Base-by-base conservation (phyloP, 1,284 basidiomycete species). In the Pseudomicrostroma phylloplanum region DNA sequence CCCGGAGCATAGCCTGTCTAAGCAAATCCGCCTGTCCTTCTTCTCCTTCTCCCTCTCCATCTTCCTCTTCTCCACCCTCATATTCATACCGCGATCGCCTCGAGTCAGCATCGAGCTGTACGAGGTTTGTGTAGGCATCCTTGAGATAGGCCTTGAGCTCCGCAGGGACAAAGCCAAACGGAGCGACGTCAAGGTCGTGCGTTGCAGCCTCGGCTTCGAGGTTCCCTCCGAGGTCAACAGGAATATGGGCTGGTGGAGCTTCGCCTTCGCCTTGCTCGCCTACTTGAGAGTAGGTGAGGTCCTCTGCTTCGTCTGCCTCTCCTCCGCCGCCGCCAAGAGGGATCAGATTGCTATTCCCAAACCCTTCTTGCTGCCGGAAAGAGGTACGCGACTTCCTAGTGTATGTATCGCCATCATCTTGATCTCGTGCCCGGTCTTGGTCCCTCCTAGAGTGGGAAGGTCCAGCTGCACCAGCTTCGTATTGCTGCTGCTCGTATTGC, bases 111-210 rank as follows among this genome's bases (percentile, higher is more conserved):
- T 48, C 43, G 19, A 72, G 66, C 49, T 67, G 68, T 15, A 57
- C 36, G 11, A 73, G 64, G 1, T 62, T 58, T 17, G 68, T 64
- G 55, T 61, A 63, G 6, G 66, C 70, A 7, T 63, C 61, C 25
- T 69, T 64, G 4, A 76, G 64, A 36, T 76, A 76, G 9, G 66
- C 64, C 60, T 76, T 76, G 59, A 76, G 63, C 55, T 76, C 74
- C 12, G 67, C 64, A 55, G 69, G 71, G 17, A 76, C 74, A 21
- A 69, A 69, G 39, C 74, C 74, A 56, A 74, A 76, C 12, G 74
- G 74, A 0, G 74, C 71, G n/a, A 67, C 64, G 25, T 64, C 26
- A 13, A 23, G 51, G 7, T 54, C 17, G n/a, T 13, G 21, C 6
- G 51, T 7, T 13, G 51, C 4, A 11, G 51, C 21, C 17, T 48